Evolutionary conservation across 768 basidiomycete genomes (phyloP), one percentile per base, ranked within the genome.

Genomic region (Postia placenta): DNA sequence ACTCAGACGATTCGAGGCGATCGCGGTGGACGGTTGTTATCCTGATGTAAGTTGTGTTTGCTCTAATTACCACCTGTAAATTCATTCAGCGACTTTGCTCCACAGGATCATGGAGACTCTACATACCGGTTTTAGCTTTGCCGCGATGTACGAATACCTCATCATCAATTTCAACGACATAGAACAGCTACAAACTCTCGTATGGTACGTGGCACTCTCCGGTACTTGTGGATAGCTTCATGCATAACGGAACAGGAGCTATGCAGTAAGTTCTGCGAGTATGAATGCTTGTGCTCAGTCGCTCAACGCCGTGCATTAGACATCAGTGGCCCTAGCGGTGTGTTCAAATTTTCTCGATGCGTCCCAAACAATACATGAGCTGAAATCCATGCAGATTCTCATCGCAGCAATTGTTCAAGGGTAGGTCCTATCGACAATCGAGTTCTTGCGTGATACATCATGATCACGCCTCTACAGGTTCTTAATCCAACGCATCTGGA

Each of bases 121-220:
- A 2, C 51, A 53, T 25, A 53, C 30, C 17, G 37, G 17, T 6
- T 25, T 49, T 4, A 33, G 41, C 24, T 5, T 49, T 22, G 38
- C 48, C 36, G 45, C 49, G 42, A 30, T 40, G 2, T 49, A 49
- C 22, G 11, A 7, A 5, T 53, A 53, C 25, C 19, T 42, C 17
- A 45, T 53, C 26, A 14, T 30, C 17, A 35, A 45, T 19, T 49
- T 48, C 25, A 47, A 42, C 19, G 28, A 48, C 23, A 25, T 46
- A 3, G 19, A 33, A 19, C 33, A n/a, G 7, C 24, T 48, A 4
- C 26, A 23, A 4, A 12, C n/a, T 15, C 44, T 49, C 20, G 23
- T 45, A 5, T 53, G 47, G 51, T 53, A 17, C 24, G 51, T 30
- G n/a, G n/a, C n/a, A n/a, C n/a, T n/a, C n/a, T n/a, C n/a, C n/a